Evolutionary conservation across 306 rosid species (phyloP).

Genomic region (Vigna radiata): DNA sequence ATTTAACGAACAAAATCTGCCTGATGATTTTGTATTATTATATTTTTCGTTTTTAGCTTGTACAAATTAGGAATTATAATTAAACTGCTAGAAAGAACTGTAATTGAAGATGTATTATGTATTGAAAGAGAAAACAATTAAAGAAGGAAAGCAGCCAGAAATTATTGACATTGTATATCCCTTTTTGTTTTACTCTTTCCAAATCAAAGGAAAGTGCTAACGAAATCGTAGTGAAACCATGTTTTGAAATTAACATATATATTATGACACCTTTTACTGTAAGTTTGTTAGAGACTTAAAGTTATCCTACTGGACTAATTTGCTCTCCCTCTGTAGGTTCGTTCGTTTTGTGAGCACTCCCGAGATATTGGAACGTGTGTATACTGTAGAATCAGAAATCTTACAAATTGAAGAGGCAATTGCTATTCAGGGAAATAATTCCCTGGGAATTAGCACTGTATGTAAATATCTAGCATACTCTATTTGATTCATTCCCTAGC

Average conservation of each 20-base stretch:
- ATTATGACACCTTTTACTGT: conserved; percentile 1
- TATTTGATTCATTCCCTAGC: conserved; percentile 13
- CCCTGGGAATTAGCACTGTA: conserved; percentile 63
- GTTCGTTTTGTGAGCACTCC: conserved; percentile 98
- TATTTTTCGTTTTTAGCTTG: too few species aligned
- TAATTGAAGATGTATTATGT: too few species aligned
- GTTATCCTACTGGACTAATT: conserved; percentile 35
- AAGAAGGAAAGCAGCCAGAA: too few species aligned
- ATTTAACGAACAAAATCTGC: too few species aligned
- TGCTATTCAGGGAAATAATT: conserved; percentile 85
- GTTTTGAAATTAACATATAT: conserved; percentile 6
- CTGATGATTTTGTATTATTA: too few species aligned
- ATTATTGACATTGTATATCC: neutral
- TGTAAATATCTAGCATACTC: conserved; percentile 46
- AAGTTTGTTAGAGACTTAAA: conserved; percentile 19
- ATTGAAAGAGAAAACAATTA: too few species aligned
- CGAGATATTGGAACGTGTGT: conserved; percentile 92
- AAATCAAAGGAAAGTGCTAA: conserved; percentile 6
- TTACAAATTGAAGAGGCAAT: conserved; percentile 96
- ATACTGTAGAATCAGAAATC: conserved; percentile 84
- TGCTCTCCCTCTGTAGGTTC: conserved; percentile 63
- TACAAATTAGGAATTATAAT: too few species aligned
- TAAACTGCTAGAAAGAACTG: too few species aligned
- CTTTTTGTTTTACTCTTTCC: conserved; percentile 32
- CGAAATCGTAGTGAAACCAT: conserved; percentile 23